Conservation (phyloP, 2,329 filamentous ascomycete genomes). For the Stachybotrys echinatus region DNA sequence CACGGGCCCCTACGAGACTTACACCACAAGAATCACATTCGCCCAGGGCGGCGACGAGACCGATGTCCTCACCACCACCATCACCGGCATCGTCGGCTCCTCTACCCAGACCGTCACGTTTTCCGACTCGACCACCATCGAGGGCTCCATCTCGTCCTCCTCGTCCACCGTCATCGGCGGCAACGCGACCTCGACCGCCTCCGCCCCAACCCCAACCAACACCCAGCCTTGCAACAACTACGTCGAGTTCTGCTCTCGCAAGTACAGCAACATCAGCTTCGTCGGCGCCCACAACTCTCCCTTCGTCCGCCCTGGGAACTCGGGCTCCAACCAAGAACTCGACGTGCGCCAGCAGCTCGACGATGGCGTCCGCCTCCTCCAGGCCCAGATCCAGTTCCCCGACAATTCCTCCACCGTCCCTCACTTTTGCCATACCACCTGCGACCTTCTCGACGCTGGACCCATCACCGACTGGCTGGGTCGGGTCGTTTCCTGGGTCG, state of each 20-base stretch:
- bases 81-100: constrained; percentile 18
- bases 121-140: constrained; percentile 33
- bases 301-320: constrained; percentile 64
- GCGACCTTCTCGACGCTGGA: constrained; percentile 75
- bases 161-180: constrained; percentile 37
- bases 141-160: constrained; percentile 24
- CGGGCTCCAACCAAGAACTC: constrained; percentile 70
- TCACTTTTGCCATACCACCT: constrained; percentile 82
- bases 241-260: constrained; percentile 68
- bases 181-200: constrained; percentile 31
- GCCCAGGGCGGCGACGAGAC: constrained; percentile 24
- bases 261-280: constrained; percentile 77
- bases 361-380: constrained; percentile 65
- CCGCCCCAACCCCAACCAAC: constrained; percentile 49
- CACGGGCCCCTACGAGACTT: constrained; percentile 39
- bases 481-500: constrained; percentile 67
- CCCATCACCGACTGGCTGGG: constrained; percentile 69
- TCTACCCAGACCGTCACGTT: constrained; percentile 32
- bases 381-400: constrained; percentile 59
- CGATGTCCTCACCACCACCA: constrained; percentile 24
- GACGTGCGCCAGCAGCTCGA: constrained; percentile 67
- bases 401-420: constrained; percentile 42
- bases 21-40: constrained; percentile 36
- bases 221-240: constrained; percentile 77
- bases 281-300: constrained; percentile 78